Conservation (phyloP, 1,284 basidiomycete genomes). For the Malassezia psittaci region DNA sequence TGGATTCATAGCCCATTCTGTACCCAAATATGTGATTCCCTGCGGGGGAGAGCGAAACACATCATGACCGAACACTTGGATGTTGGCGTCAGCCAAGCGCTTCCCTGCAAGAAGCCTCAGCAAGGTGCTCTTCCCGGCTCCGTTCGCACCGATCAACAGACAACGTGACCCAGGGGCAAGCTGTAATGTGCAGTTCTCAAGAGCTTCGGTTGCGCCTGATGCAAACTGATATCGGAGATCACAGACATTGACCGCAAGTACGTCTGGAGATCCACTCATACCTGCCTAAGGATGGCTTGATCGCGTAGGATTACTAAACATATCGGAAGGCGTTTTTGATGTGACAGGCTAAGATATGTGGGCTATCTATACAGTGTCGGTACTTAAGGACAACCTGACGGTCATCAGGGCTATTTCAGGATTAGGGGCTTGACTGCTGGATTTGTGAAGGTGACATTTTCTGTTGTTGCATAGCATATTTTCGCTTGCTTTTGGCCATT, state of each 20-base stretch:
- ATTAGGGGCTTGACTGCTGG: no score
- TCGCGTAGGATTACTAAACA: no score
- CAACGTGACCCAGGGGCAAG: conserved; percentile 37
- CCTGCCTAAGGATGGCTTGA: no score
- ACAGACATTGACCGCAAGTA: conserved; percentile 33
- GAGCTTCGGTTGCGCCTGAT: conserved; percentile 24
- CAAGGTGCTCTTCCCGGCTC: conserved; percentile 88
- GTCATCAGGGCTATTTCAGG: no score
- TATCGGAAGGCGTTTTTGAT: background rate
- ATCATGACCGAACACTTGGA: conserved; percentile 41
- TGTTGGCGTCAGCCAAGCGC: conserved; percentile 37
- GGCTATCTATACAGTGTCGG: background rate
- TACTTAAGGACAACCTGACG: background rate
- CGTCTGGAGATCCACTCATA: background rate
- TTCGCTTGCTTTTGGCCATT: conserved; percentile 77
- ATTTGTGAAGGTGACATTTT: no score
- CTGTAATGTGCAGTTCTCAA: conserved; percentile 33
- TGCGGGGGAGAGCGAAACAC: conserved; percentile 40
- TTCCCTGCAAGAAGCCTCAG: conserved; percentile 91
- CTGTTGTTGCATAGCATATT: background rate
- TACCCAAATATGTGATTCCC: conserved; percentile 65
- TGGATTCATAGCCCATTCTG: conserved; percentile 77
- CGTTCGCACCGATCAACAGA: conserved; percentile 46
- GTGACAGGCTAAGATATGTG: background rate
- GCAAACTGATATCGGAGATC: conserved; percentile 37